phyloP scores from a whole-genome alignment of 2,329 filamentous ascomycete genomes.

The Sporothrix variecibatus region DNA sequence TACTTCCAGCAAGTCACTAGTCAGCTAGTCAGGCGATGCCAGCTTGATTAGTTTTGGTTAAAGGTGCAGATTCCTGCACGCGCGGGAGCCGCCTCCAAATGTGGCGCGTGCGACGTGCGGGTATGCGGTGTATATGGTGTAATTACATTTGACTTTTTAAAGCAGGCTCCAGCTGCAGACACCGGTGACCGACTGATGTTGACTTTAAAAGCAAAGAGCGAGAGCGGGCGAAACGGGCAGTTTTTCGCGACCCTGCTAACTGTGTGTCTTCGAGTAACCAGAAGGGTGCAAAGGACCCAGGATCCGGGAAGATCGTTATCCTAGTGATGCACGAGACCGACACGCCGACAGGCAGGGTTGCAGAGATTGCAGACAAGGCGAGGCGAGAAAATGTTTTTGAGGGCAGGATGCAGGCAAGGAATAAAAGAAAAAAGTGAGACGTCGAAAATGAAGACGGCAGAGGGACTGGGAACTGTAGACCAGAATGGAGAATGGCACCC shows the following conservation, averaged over 20 bases:
- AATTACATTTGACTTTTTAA: not conserved
- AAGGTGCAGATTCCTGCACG: not conserved
- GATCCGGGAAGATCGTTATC: conserved; percentile 3
- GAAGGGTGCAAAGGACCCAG: not conserved
- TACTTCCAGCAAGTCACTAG: not conserved
- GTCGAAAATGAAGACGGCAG: not conserved
- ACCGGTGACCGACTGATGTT: not conserved
- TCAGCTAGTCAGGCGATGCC: not conserved
- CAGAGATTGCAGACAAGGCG: not conserved
- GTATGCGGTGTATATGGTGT: not conserved
- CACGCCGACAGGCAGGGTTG: not conserved
- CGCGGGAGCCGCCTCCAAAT: not conserved
- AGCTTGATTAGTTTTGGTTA: not conserved
- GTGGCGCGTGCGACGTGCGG: too few relatives aligned
- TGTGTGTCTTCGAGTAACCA: not conserved
- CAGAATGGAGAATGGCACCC: not conserved
- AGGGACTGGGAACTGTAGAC: not conserved
- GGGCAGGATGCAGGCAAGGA: not conserved
- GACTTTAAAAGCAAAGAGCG: not conserved
- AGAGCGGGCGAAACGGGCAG: not conserved
- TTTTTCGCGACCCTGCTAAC: not conserved
- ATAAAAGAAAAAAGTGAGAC: not conserved
- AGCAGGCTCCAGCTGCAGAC: not conserved
- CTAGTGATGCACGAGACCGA: conserved; percentile 1
- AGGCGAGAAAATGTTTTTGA: not conserved